Percentiles rank a stretch among this genome's conserved stretches.
phyloP scores from a whole-genome alignment of 768 basidiomycete species.

The Leccinum disarticulatum region DNA sequence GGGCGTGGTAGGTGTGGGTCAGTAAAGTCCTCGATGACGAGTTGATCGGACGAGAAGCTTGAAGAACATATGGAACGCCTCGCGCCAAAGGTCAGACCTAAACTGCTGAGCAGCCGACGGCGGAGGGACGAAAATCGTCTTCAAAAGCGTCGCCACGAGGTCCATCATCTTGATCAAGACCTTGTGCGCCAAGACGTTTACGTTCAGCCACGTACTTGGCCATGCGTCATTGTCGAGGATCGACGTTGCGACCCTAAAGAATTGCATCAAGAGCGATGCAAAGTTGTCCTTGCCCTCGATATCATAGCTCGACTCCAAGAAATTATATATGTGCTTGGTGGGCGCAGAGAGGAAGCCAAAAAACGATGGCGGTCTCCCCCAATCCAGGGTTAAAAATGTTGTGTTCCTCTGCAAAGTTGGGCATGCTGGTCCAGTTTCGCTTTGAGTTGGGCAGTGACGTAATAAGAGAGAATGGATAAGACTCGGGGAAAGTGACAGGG shows the following conservation, averaged over 20 bases:
- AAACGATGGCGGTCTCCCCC: constrained; percentile 88
- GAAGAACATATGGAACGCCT: constrained; percentile 78
- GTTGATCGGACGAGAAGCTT: constrained; percentile 82
- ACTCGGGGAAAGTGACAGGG: constrained; percentile 89
- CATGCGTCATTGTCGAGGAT: constrained; percentile 88
- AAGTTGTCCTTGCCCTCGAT: constrained; percentile 88
- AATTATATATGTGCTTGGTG: constrained; percentile 70
- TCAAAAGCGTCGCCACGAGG: constrained; percentile 72
- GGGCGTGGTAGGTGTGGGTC: constrained; percentile 34
- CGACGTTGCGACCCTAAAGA: constrained; percentile 79
- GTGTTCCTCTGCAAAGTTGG: constrained; percentile 45
- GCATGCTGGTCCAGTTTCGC: constrained; percentile 41
- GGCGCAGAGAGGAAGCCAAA: constrained; percentile 79
- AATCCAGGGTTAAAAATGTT: constrained; percentile 70
- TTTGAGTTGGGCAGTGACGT: constrained; percentile 60
- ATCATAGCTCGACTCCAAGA: constrained; percentile 77
- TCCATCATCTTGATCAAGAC: constrained; percentile 88
- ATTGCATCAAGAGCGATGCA: constrained; percentile 62
- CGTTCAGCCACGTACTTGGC: constrained; percentile 88
- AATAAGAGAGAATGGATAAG: constrained; percentile 88
- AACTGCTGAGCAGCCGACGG: constrained; percentile 64
- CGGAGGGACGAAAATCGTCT: constrained; percentile 76
- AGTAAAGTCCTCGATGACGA: constrained; percentile 93
- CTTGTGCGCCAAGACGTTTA: constrained; percentile 85
- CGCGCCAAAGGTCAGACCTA: constrained; percentile 76